phyloP scores from a whole-genome alignment of 495 filamentous ascomycete species.

The Aspergillus leporis region DNA sequence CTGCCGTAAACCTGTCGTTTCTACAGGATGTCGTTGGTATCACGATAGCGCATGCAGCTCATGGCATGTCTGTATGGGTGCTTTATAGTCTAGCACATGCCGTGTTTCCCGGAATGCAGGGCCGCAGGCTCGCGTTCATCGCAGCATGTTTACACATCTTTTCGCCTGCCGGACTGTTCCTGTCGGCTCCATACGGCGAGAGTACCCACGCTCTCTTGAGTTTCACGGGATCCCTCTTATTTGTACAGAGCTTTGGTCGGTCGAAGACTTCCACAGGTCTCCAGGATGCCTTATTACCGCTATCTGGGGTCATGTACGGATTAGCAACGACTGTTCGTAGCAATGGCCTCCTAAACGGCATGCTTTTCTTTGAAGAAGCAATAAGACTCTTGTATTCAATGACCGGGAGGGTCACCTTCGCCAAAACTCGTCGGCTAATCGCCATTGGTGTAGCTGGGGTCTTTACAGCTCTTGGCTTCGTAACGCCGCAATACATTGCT shows the following conservation, averaged over 20 bases:
- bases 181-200: conserved; percentile 9
- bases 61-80: conserved; percentile 2
- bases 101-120: conserved; percentile 5
- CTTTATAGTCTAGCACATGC: conserved; percentile 3
- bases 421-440: conserved; percentile 2
- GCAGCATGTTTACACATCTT: conserved; percentile 11
- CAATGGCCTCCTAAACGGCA: conserved; percentile 10
- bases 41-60: conserved; percentile 2
- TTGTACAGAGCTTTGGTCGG: conserved; percentile 8
- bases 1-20: background rate
- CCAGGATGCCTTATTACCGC: conserved; percentile 2
- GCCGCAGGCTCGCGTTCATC: conserved; percentile 10
- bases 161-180: conserved; percentile 8
- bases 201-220: conserved; percentile 7
- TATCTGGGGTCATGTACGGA: conserved; percentile 6
- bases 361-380: conserved; percentile 9
- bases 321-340: conserved; percentile 8
- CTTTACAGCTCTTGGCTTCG: conserved; percentile 10
- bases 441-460: conserved; percentile 7
- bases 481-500: conserved; percentile 11
- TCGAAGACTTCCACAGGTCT: background rate
- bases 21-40: background rate
- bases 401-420: background rate
- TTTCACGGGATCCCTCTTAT: conserved; percentile 10
- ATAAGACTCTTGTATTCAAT: conserved; percentile 1